phyloP scores from a whole-genome alignment of 768 basidiomycete species.

The Leucosporidium scottii region DNA sequence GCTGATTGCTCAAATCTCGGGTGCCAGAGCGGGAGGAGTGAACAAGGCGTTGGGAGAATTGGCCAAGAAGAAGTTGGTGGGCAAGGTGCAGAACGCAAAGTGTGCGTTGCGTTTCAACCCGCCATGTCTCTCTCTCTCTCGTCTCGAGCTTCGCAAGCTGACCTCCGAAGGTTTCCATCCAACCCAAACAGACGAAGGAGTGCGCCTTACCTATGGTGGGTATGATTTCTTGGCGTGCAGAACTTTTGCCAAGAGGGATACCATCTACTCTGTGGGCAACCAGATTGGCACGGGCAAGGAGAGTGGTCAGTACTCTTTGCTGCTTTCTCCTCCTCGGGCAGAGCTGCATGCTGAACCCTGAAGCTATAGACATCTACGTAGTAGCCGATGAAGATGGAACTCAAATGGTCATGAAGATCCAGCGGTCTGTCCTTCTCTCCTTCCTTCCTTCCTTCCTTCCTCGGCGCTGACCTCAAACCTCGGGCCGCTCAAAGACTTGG shows the following conservation, averaged over 20 bases:
- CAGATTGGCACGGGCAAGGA: conserved; percentile 99
- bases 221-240: conserved; percentile 93
- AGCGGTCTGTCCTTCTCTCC: conserved; percentile 55
- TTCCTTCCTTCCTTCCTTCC: background rate
- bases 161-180: background rate
- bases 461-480: conserved; percentile 5
- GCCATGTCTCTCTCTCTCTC: background rate
- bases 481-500: conserved; percentile 64
- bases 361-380: conserved; percentile 67
- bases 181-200: conserved; percentile 92
- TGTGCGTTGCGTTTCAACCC: too few species aligned
- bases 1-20: conserved; percentile 85
- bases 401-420: conserved; percentile 85
- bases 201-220: conserved; percentile 95
- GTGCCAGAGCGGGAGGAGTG: conserved; percentile 83
- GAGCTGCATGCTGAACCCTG: background rate
- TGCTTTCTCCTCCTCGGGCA: background rate
- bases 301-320: conserved; percentile 53
- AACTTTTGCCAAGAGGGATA: conserved; percentile 80
- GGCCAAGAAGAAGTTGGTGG: conserved; percentile 84
- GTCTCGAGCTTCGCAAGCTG: background rate
- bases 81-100: conserved; percentile 82
- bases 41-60: conserved; percentile 85
- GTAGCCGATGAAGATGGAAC: conserved; percentile 77
- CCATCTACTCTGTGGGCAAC: conserved; percentile 85